Conservation (phyloP, 2,329 filamentous ascomycete species). For the Xylaria sp. region DNA sequence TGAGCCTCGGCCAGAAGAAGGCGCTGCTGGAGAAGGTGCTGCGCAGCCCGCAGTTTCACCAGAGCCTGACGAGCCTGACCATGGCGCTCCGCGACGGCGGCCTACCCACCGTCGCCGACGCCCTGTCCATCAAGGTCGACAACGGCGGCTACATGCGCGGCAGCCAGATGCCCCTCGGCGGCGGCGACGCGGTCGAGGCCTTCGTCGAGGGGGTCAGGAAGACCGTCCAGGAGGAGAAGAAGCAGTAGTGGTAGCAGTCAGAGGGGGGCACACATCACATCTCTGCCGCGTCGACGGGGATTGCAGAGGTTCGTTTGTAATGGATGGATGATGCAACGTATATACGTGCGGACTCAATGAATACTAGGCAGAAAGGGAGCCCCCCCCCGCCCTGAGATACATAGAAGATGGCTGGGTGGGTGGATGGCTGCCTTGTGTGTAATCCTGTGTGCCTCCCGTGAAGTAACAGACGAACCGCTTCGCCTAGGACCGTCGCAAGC, state of each 20-base stretch:
- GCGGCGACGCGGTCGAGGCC: conserved; percentile 84
- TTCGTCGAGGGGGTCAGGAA: conserved; percentile 90
- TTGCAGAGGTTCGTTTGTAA: too few relatives aligned
- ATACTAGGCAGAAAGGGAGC: too few relatives aligned
- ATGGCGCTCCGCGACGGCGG: conserved; percentile 89
- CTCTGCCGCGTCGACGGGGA: too few relatives aligned
- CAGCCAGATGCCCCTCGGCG: conserved; percentile 81
- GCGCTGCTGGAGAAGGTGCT: conserved; percentile 79
- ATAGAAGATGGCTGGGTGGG: too few relatives aligned
- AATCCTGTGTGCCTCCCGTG: too few relatives aligned
- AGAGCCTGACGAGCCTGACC: conserved; percentile 82
- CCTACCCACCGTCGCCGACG: conserved; percentile 85
- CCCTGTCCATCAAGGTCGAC: conserved; percentile 76
- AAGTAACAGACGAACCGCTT: too few relatives aligned
- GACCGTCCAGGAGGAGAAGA: conserved; percentile 65
- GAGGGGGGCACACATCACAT: background rate
- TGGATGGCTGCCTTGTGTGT: too few relatives aligned
- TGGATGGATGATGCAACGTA: too few relatives aligned
- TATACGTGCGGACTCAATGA: too few relatives aligned
- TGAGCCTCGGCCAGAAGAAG: conserved; percentile 78
- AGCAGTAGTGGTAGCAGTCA: background rate
- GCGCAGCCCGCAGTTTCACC: conserved; percentile 86
- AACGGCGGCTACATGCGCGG: conserved; percentile 82
- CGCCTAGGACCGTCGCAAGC: too few relatives aligned
- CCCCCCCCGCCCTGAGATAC: too few relatives aligned